A percentile compares a stretch with the other conserved stretches of the same genome.
Evolutionary conservation across 805 yeast genomes (phyloP).

Genomic region (Debaryomyces prosopidis): DNA sequence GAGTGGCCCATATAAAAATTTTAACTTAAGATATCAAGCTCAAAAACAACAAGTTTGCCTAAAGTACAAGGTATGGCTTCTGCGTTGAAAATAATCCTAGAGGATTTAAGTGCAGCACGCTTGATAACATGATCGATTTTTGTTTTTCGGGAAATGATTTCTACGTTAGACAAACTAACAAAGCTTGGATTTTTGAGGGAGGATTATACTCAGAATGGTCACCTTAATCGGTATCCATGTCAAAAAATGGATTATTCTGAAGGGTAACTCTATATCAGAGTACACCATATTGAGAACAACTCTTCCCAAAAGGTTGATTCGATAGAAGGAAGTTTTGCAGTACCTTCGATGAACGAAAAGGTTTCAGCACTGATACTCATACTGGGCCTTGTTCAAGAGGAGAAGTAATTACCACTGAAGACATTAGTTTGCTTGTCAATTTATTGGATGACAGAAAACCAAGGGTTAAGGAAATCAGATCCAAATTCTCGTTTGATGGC

Average conservation of each 20-base stretch:
- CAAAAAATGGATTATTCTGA: slow-evolving; percentile 8
- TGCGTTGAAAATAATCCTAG: slow-evolving; percentile 8
- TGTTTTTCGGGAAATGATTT: slow-evolving; percentile 8
- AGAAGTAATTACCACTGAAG: not conserved
- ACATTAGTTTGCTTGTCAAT: slow-evolving; percentile 4
- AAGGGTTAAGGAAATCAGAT: slow-evolving; percentile 7
- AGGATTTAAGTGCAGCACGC: slow-evolving; percentile 5
- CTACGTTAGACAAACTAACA: slow-evolving; percentile 97
- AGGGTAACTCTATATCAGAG: slow-evolving; percentile 7
- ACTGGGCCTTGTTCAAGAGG: not conserved
- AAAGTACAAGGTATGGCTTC: slow-evolving; percentile 11
- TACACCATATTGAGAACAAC: slow-evolving; percentile 8
- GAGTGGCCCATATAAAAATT: slow-evolving; percentile 11
- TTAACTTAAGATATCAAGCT: slow-evolving; percentile 3
- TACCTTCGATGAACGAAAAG: slow-evolving; percentile 1
- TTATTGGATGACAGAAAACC: slow-evolving; percentile 6
- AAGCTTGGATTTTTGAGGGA: slow-evolving; percentile 76
- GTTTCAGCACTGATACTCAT: not conserved
- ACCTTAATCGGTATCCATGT: slow-evolving; percentile 8
- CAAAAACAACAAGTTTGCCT: slow-evolving; percentile 14
- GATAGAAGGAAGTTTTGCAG: slow-evolving; percentile 14
- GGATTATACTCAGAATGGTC: slow-evolving; percentile 9
- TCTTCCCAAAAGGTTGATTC: slow-evolving; percentile 4
- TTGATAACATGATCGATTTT: slow-evolving; percentile 14
- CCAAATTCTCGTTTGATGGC: slow-evolving; percentile 11